Evolutionary conservation across 2,329 filamentous ascomycete genomes (phyloP).

Genomic region (Colletotrichum siamense): DNA sequence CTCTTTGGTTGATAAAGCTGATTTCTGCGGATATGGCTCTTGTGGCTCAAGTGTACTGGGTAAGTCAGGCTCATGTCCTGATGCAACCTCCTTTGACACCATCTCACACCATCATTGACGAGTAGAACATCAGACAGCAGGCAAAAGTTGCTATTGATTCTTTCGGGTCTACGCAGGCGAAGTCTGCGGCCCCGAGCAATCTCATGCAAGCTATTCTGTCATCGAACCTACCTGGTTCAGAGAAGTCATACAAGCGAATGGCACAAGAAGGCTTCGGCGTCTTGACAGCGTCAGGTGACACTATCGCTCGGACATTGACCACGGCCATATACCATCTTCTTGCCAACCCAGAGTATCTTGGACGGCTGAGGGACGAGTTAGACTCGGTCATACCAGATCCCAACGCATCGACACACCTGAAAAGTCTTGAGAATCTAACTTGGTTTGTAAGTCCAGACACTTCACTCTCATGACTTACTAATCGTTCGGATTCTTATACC

Average conservation of each 20-base stretch:
- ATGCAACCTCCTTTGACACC: rapidly evolving
- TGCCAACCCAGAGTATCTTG: not conserved
- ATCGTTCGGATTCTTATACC: not conserved
- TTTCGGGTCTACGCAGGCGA: not conserved
- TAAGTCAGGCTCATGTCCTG: not conserved
- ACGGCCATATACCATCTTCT: not conserved
- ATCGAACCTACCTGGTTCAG: not conserved
- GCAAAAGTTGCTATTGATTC: not conserved
- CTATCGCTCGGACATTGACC: not conserved
- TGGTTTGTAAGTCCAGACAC: not conserved
- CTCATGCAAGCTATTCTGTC: not conserved
- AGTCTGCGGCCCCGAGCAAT: not conserved
- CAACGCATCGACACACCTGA: not conserved
- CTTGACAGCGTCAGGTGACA: not conserved
- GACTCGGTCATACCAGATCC: not conserved
- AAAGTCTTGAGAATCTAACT: not conserved
- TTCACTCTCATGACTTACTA: not conserved
- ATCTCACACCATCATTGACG: not conserved
- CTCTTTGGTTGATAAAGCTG: not conserved
- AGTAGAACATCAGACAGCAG: not conserved
- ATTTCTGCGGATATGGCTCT: not conserved
- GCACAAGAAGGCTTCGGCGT: not conserved
- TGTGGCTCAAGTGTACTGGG: not conserved
- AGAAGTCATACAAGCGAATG: not conserved
- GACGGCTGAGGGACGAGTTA: not conserved